These are phyloP conservation scores for Hyphopichia pseudoburtonii DNA, from an alignment of 1,139 yeast genomes.

Conservation along the genomic window DNA sequence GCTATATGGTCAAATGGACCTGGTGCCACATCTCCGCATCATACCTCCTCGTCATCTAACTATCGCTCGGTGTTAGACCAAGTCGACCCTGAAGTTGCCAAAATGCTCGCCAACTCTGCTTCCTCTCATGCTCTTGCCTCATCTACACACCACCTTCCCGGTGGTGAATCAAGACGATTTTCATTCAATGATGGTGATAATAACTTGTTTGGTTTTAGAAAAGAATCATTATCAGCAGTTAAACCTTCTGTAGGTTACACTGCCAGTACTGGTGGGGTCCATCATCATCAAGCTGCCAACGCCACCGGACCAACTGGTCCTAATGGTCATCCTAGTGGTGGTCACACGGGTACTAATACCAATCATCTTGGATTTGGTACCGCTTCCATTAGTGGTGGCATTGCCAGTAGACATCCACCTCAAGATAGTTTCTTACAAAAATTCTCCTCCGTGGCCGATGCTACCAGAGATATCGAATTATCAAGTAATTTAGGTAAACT, in stretches of 20 bases:
- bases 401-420: constrained; percentile 47
- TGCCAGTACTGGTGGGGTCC: constrained; percentile 10
- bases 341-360: no score
- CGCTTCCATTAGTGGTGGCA: constrained; percentile 63
- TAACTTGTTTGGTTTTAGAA: constrained; percentile 43
- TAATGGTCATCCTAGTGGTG: no score
- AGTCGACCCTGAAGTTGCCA: constrained; percentile 51
- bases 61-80: constrained; percentile 37
- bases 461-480: constrained; percentile 72
- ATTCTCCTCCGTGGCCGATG: constrained; percentile 75
- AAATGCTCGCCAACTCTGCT: constrained; percentile 23
- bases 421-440: constrained; percentile 60
- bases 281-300: constrained; percentile 7
- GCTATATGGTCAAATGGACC: constrained; percentile 37
- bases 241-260: constrained; percentile 39
- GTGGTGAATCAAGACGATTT: constrained; percentile 22
- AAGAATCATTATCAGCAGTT: constrained; percentile 49
- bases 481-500: constrained; percentile 28
- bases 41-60: constrained; percentile 18
- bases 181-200: constrained; percentile 43
- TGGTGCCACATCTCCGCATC: constrained; percentile 26
- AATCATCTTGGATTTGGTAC: constrained; percentile 48
- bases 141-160: background rate
- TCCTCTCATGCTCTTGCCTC: constrained; percentile 5
- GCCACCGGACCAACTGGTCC: constrained; percentile 5